These are phyloP conservation scores for Wallacemonas collosoma DNA, from an alignment of 208 protist genomes.

Conservation along the genomic window DNA sequence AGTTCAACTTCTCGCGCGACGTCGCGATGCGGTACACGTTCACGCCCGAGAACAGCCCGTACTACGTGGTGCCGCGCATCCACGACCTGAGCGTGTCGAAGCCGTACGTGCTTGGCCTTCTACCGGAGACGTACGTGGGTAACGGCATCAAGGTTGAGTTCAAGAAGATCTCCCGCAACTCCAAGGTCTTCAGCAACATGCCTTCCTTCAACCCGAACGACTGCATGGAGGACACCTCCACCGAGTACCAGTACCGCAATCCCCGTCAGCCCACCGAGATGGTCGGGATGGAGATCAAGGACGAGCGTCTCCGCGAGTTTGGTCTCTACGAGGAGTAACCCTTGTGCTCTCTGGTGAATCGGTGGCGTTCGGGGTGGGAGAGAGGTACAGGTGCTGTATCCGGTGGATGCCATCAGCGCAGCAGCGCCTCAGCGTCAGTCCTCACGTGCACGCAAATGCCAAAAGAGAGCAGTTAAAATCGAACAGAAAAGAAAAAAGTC, in stretches of 20 bases:
- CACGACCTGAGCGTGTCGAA: slow-evolving; percentile 53
- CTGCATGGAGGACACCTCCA: slow-evolving; percentile 52
- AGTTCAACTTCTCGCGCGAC: slow-evolving; percentile 80
- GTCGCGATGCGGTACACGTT: slow-evolving; percentile 74
- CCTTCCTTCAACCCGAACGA: slow-evolving; percentile 54
- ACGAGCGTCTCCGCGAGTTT: slow-evolving; percentile 74
- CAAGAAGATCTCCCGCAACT: slow-evolving; percentile 54
- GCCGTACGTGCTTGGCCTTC: slow-evolving; percentile 72
- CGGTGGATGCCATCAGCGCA: background rate
- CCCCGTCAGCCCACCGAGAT: slow-evolving; percentile 63
- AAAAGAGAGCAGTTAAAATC: no score
- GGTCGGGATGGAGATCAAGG: slow-evolving; percentile 51
- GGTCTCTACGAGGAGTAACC: slow-evolving; percentile 46
- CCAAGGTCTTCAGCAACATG: slow-evolving; percentile 80
- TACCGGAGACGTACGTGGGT: slow-evolving; percentile 68
- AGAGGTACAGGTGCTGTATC: slow-evolving; percentile 1
- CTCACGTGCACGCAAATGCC: no score
- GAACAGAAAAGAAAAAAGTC: no score
- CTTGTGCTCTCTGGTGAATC: no score
- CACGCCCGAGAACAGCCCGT: slow-evolving; percentile 66
- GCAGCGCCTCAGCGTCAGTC: no score
- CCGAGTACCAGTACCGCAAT: slow-evolving; percentile 77
- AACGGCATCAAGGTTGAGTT: slow-evolving; percentile 80
- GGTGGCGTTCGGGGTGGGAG: background rate
- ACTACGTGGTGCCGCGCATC: slow-evolving; percentile 75